Percentiles rank a stretch among this genome's conserved stretches.
Evolutionary conservation across 1,284 basidiomycete genomes (phyloP).

Genomic region (Ganoderma resinaceum): DNA sequence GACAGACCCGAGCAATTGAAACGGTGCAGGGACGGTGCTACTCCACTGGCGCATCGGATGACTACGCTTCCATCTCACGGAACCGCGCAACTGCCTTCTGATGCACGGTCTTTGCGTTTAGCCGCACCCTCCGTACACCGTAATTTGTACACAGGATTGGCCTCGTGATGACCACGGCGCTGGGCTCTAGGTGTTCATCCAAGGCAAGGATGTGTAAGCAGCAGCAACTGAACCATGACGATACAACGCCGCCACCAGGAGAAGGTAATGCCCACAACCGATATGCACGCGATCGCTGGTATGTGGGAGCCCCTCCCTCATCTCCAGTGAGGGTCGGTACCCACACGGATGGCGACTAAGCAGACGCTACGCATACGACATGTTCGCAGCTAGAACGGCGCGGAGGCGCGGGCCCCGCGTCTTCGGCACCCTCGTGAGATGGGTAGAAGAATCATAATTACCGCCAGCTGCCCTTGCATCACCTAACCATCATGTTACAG

Average conservation of each 20-base stretch:
- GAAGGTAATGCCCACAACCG: background rate
- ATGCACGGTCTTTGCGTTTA: background rate
- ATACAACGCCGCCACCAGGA: background rate
- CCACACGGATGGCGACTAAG: background rate
- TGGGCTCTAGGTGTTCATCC: background rate
- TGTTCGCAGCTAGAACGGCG: slow-evolving; percentile 11
- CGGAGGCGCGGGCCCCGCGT: slow-evolving; percentile 4
- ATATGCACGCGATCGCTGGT: background rate
- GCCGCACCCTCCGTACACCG: background rate
- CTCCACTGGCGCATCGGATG: slow-evolving; percentile 4
- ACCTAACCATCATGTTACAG: background rate
- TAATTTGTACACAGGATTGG: background rate
- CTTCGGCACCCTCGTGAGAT: background rate
- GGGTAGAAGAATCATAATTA: background rate
- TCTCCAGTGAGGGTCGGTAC: background rate
- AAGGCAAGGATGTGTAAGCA: background rate
- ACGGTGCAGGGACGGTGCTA: background rate
- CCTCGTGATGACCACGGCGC: background rate
- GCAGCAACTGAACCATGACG: background rate
- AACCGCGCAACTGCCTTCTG: background rate
- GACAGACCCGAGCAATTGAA: background rate
- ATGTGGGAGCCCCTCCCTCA: background rate
- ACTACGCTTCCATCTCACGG: background rate
- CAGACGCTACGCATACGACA: background rate
- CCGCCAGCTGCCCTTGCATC: background rate